Percentiles rank a stretch among this genome's conserved stretches.
Conservation (phyloP, 208 protist species). For the Paratrypanosoma confusum region DNA sequence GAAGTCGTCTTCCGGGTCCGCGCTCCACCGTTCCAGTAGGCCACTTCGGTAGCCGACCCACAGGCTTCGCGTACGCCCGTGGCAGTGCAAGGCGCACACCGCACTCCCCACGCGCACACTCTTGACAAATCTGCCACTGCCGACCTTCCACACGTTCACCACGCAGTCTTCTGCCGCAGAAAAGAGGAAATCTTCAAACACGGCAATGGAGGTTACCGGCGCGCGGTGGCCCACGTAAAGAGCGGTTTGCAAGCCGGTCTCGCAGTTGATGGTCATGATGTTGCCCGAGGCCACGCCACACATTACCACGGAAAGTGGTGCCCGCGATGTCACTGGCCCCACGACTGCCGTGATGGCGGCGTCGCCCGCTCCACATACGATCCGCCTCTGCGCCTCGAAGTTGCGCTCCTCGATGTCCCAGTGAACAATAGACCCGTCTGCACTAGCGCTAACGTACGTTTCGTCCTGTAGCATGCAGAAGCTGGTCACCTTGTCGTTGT, state of each 20-base stretch:
- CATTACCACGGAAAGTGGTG: constrained; percentile 10
- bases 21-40: constrained; percentile 74
- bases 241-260: constrained; percentile 27
- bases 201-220: constrained; percentile 46
- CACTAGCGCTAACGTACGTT: constrained; percentile 55
- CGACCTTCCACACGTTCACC: constrained; percentile 53
- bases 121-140: constrained; percentile 21
- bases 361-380: constrained; percentile 9
- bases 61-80: constrained; percentile 41
- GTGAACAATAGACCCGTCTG: constrained; percentile 56
- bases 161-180: constrained; percentile 57
- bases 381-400: constrained; percentile 67
- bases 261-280: constrained; percentile 33
- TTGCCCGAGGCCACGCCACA: constrained; percentile 50
- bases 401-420: constrained; percentile 63
- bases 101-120: constrained; percentile 36
- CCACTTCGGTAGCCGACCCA: constrained; percentile 75
- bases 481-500: constrained; percentile 24
- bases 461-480: constrained; percentile 26
- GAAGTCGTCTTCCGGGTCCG: constrained; percentile 75
- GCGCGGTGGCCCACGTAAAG: constrained; percentile 36
- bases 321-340: background rate
- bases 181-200: constrained; percentile 60
- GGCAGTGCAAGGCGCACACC: constrained; percentile 43
- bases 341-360: background rate